Conservation (phyloP, 2,329 filamentous ascomycete species). For the Grosmannia huntii region DNA sequence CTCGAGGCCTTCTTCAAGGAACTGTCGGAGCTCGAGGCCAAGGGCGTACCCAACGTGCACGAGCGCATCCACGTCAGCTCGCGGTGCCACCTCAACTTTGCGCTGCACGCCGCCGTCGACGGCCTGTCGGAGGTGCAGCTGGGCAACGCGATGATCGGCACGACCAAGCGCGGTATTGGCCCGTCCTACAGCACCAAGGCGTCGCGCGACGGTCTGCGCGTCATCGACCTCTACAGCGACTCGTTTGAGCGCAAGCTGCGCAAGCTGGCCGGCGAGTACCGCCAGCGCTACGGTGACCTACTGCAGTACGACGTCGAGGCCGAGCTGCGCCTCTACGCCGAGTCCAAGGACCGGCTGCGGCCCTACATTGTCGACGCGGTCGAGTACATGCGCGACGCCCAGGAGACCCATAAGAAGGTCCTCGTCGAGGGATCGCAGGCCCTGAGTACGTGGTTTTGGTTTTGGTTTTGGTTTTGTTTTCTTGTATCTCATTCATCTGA, state of each 20-base stretch:
- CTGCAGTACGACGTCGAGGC: slow-evolving; percentile 52
- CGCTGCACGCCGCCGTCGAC: slow-evolving; percentile 54
- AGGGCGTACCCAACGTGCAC: slow-evolving; percentile 24
- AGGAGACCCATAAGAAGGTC: slow-evolving; percentile 38
- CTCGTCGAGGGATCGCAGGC: slow-evolving; percentile 44
- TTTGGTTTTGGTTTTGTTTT: not conserved
- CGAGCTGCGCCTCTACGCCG: slow-evolving; percentile 50
- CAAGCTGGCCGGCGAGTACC: slow-evolving; percentile 46
- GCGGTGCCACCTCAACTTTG: slow-evolving; percentile 49
- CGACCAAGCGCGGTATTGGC: slow-evolving; percentile 14
- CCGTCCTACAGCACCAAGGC: slow-evolving; percentile 38
- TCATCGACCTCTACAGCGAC: slow-evolving; percentile 56
- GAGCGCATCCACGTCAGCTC: slow-evolving; percentile 50
- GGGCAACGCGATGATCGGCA: slow-evolving; percentile 19
- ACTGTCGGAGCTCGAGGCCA: slow-evolving; percentile 25
- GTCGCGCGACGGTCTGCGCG: slow-evolving; percentile 50
- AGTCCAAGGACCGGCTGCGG: slow-evolving; percentile 42
- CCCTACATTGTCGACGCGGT: slow-evolving; percentile 53
- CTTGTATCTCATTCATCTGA: too few relatives aligned
- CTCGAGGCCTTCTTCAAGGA: slow-evolving; percentile 33
- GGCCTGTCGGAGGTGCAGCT: slow-evolving; percentile 31
- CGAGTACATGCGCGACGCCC: slow-evolving; percentile 36
- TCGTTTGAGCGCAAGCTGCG: slow-evolving; percentile 56
- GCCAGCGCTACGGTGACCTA: slow-evolving; percentile 53
- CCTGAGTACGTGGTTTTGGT: slow-evolving; percentile 3